Base-by-base conservation (phyloP, 129 eudicot genomes). In the Artemisia argyi region DNA sequence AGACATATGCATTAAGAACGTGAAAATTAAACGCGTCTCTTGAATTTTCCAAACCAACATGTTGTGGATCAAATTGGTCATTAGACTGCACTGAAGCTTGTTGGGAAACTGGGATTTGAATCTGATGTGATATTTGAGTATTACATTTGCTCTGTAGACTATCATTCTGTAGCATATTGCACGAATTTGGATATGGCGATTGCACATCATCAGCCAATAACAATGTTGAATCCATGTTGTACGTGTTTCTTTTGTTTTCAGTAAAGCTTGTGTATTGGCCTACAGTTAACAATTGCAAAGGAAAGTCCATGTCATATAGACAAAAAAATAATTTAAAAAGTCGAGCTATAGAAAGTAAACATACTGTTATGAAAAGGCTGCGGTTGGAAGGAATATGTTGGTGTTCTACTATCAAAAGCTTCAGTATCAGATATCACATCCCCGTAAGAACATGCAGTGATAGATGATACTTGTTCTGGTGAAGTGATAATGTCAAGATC, bases 391-490 rank as follows among this genome's bases (percentile, higher is more conserved):
- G 81, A 69, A 28, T 67, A 35, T 26, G 12, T 63, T 18, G 63
- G 61, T 52, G 81, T 39, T 57, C 81, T 85, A 67, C 69, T 72
- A 20, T 83, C 89, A 76, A 68, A 77, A 63, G 78, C 75, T 81
- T 79, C 85, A 39, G 75, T 61, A 66, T 77, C 81, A 24, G 85
- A 69, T 69, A 61, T n/a, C 39, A 74, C 60, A 61, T 81, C 87
- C 35, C 74, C 73, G 42, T 81, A 71, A 70, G 88, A 88, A 76
- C 81, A 76, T 18, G 72, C 79, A 10, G 86, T 83, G 71, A 87
- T 61, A 51, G 86, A 68, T 49, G 92, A 87, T 50, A 76, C 80
- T 32, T 75, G 86, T 73, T 81, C 86, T 19, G 86, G 88, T 73
- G 89, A 88, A 65, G 84, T 44, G 67, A 76, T 68, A 15, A 69